Conservation (phyloP, 2,329 filamentous ascomycete genomes). For the Penicillium digitatum region DNA sequence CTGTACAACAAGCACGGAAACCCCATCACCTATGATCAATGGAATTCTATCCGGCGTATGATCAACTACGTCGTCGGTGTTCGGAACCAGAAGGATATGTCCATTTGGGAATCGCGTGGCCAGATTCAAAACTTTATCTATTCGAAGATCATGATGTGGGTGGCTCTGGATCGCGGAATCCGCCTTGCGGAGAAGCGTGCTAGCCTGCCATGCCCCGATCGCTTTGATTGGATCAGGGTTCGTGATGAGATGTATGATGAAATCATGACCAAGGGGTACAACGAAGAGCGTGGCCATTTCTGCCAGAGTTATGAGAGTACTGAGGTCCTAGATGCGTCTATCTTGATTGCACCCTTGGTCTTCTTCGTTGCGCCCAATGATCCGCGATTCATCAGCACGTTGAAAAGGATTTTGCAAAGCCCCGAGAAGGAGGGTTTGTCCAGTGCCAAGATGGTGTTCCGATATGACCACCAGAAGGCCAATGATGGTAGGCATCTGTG, state of each 20-base stretch:
- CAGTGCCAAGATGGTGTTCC: slow-evolving; percentile 69
- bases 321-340: slow-evolving; percentile 67
- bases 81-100: slow-evolving; percentile 68
- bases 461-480: slow-evolving; percentile 65
- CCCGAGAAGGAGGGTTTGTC: slow-evolving; percentile 73
- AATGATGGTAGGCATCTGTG: slow-evolving; percentile 58
- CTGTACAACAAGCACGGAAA: slow-evolving; percentile 77
- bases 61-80: slow-evolving; percentile 67
- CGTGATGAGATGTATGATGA: slow-evolving; percentile 69
- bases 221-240: slow-evolving; percentile 61
- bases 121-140: slow-evolving; percentile 74
- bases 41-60: slow-evolving; percentile 66
- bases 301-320: slow-evolving; percentile 71
- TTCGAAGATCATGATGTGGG: slow-evolving; percentile 81
- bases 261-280: slow-evolving; percentile 75
- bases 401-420: slow-evolving; percentile 66
- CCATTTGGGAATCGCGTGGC: slow-evolving; percentile 77
- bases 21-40: slow-evolving; percentile 71
- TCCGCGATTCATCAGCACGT: slow-evolving; percentile 67
- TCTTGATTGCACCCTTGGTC: slow-evolving; percentile 71
- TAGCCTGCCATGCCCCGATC: slow-evolving; percentile 69
- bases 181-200: slow-evolving; percentile 67
- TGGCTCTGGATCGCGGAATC: slow-evolving; percentile 70
- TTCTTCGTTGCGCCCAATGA: slow-evolving; percentile 78
- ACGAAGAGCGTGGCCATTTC: slow-evolving; percentile 64